Base-by-base conservation (phyloP, 2,329 filamentous ascomycete species). In the Ophiostoma pallidulum region DNA sequence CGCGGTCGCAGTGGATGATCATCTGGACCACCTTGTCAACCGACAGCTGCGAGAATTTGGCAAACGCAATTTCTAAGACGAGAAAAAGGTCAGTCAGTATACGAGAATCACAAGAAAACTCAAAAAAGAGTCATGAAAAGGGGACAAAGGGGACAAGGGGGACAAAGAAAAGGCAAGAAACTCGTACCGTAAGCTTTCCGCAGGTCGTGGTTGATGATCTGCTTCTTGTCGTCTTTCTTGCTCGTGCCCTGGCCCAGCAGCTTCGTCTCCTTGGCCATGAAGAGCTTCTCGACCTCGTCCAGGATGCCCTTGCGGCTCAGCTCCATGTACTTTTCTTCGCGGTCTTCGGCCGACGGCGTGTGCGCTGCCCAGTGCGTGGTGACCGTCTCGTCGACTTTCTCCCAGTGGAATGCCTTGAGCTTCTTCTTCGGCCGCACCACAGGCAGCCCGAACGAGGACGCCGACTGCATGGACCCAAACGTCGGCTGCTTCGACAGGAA, bases 371-470 rank as follows among this genome's bases (percentile, higher is more conserved):
- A 97, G 58, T 96, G 86, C 46, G 91, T 96, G 43, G 88, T 85
- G 62, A 92, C 81, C 19, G 89, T 86, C 45, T 86, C 78, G 66
- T 98, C 92, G 47, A 98, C 88, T 72, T 97, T 97, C 68, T 98
- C 92, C 91, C 92, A 97, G 70, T 98, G 92, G 57, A 98, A 75
- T 50, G 91, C 91, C 79, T 98, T 98, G 66, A 98, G 87, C 74
- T 97, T 98, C 80, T 95, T 97, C 78, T 96, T 97, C 19, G 92
- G 89, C 57, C 91, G 75, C 45, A 89, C 86, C 51, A 89, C 85
- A 31, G 87, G 83, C 58, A 94, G 68, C 37, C 83, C 80, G 56
- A 87, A 72, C 8, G 78, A 76, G 19, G 44, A 20, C 19, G 43
- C 40, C 39, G 79, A 68, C 13, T 74, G 61, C 18, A 52, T 24